phyloP scores from a whole-genome alignment of 257 asterid genomes.

The Petunia secreta region DNA sequence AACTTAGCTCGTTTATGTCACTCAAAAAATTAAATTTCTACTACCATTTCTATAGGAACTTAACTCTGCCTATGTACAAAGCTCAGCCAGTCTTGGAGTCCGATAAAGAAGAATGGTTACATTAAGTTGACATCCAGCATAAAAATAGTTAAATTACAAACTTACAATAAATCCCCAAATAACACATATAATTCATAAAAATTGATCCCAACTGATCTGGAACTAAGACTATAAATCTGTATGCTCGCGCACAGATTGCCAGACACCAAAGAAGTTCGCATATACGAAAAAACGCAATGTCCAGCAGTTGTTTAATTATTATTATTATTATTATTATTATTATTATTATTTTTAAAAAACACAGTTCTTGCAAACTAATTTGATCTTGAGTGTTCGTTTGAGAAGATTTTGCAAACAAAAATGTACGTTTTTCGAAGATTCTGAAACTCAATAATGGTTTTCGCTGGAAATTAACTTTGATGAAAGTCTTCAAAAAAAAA shows the following conservation, averaged over 20 bases:
- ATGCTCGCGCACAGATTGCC: neutral
- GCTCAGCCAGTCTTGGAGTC: neutral
- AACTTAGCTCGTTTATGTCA: neutral
- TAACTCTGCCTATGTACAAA: neutral
- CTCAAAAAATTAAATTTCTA: neutral
- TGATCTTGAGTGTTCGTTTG: no score
- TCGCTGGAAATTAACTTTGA: neutral
- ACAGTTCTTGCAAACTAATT: no score
- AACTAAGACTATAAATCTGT: no score
- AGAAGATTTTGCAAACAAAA: neutral
- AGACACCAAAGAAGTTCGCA: neutral
- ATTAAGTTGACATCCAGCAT: neutral
- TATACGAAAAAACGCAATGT: neutral
- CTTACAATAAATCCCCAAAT: neutral
- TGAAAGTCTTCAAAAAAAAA: neutral
- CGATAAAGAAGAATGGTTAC: neutral
- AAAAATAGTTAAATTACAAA: neutral
- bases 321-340: no score
- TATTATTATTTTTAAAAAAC: no score
- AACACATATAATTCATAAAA: constrained; percentile 3
- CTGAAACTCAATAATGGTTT: no score
- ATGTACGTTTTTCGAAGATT: neutral
- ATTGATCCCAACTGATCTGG: no score
- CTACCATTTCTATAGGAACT: neutral
- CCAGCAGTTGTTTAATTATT: no score